A percentile compares a stretch with the other conserved stretches of the same genome.
phyloP scores from a whole-genome alignment of 208 protist genomes.

The Acanthamoeba castellanii region DNA sequence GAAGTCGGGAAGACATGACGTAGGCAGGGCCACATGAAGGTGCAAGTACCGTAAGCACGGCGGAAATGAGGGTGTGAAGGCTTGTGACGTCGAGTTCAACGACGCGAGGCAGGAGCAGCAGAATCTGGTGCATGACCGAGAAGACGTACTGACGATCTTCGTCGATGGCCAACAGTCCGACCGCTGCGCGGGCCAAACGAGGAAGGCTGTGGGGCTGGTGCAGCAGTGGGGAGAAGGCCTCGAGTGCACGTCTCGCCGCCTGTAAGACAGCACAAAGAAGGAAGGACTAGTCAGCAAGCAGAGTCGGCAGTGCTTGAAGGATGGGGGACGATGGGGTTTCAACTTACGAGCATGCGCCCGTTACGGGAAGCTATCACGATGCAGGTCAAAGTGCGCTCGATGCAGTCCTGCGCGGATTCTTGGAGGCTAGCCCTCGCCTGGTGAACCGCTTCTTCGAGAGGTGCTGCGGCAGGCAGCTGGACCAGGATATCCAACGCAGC shows the following conservation, averaged over 20 bases:
- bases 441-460: not conserved
- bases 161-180: not conserved
- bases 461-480: not conserved
- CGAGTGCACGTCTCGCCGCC: not conserved
- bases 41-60: not conserved
- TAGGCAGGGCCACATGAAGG: not conserved
- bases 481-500: not conserved
- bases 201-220: not conserved
- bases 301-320: not conserved
- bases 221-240: not conserved
- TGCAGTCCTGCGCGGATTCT: not conserved
- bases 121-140: not conserved
- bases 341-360: not conserved
- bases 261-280: not conserved
- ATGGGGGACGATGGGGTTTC: too few relatives aligned
- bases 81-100: not conserved
- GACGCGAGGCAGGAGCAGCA: not conserved
- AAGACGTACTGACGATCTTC: not conserved
- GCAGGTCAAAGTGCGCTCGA: not conserved
- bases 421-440: not conserved
- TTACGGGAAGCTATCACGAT: not conserved
- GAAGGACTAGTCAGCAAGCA: not conserved
- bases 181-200: not conserved
- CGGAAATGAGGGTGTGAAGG: too few relatives aligned
- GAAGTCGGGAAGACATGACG: not conserved